phyloP scores from a whole-genome alignment of 805 yeast genomes.

The Danielozyma ontarioensis region DNA sequence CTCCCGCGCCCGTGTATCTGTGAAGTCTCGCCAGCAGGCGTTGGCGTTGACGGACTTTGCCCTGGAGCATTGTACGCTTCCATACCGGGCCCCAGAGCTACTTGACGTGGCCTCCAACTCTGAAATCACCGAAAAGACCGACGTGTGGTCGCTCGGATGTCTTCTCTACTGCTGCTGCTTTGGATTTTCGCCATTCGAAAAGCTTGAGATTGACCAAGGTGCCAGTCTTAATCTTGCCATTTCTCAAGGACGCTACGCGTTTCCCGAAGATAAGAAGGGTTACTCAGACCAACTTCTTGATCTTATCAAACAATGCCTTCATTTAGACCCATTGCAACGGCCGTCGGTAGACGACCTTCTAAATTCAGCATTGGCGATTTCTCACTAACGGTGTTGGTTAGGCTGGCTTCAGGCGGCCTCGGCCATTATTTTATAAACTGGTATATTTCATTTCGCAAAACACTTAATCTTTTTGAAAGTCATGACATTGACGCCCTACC shows the following conservation, averaged over 20 bases:
- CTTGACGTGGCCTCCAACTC: slow-evolving; percentile 67
- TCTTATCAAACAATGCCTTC: slow-evolving; percentile 57
- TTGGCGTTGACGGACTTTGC: slow-evolving; percentile 74
- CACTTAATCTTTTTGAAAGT: no score
- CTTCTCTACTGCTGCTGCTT: slow-evolving; percentile 72
- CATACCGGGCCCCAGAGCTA: slow-evolving; percentile 88
- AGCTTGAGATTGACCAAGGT: slow-evolving; percentile 74
- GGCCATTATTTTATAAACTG: no score
- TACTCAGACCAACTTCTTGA: slow-evolving; percentile 55
- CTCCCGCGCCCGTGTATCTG: slow-evolving; percentile 50
- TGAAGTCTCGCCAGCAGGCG: slow-evolving; percentile 64
- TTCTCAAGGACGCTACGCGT: slow-evolving; percentile 54
- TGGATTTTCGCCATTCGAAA: slow-evolving; percentile 81
- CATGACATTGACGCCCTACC: slow-evolving; percentile 31
- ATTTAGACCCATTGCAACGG: slow-evolving; percentile 54
- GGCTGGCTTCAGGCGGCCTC: not conserved
- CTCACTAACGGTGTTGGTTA: not conserved
- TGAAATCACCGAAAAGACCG: slow-evolving; percentile 67
- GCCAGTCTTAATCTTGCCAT: slow-evolving; percentile 79
- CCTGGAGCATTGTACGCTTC: slow-evolving; percentile 78
- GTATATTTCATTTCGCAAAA: no score
- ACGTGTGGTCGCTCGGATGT: slow-evolving; percentile 92
- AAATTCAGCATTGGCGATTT: slow-evolving; percentile 36
- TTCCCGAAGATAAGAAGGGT: slow-evolving; percentile 45
- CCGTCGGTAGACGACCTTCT: slow-evolving; percentile 62